A percentile compares a stretch with the other conserved stretches of the same genome.
Conservation (phyloP, 257 asterid species). For the Ehretia macrophylla region DNA sequence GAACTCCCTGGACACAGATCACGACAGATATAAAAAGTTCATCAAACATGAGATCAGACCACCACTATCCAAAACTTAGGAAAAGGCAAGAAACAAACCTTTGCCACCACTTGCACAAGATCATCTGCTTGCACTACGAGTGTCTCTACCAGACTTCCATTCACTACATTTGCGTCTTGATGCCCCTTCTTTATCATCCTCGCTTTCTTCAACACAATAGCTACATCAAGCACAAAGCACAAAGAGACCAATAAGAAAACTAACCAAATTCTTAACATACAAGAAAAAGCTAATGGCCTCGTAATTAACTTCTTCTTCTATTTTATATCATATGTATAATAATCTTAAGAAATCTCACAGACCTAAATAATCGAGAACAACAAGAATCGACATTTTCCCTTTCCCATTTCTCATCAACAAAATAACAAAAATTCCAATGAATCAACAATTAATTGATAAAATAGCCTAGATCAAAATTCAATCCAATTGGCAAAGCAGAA, state of each 20-base stretch:
- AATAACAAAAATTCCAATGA: too few species aligned
- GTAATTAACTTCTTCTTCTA: too few species aligned
- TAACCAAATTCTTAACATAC: background rate
- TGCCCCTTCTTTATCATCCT: constrained; percentile 69
- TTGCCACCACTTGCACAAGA: constrained; percentile 87
- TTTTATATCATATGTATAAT: too few species aligned
- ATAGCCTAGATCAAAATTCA: constrained; percentile 13
- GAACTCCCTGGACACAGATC: constrained; percentile 43
- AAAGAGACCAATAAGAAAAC: background rate
- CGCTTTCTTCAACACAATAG: constrained; percentile 82
- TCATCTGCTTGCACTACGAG: constrained; percentile 61
- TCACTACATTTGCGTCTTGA: constrained; percentile 43
- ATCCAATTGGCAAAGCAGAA: constrained; percentile 12
- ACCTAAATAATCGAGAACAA: too few species aligned
- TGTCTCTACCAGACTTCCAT: constrained; percentile 63
- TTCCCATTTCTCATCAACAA: too few species aligned
- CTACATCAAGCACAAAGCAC: constrained; percentile 33
- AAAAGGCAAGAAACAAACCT: constrained; percentile 38
- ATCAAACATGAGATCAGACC: background rate
- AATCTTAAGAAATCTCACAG: too few species aligned
- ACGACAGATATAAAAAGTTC: constrained; percentile 8
- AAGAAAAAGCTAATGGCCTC: background rate
- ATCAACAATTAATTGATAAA: background rate
- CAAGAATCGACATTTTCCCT: too few species aligned
- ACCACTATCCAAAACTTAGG: background rate